Conservation (phyloP, 2,329 filamentous ascomycete species). For the Meredithiella fracta region DNA sequence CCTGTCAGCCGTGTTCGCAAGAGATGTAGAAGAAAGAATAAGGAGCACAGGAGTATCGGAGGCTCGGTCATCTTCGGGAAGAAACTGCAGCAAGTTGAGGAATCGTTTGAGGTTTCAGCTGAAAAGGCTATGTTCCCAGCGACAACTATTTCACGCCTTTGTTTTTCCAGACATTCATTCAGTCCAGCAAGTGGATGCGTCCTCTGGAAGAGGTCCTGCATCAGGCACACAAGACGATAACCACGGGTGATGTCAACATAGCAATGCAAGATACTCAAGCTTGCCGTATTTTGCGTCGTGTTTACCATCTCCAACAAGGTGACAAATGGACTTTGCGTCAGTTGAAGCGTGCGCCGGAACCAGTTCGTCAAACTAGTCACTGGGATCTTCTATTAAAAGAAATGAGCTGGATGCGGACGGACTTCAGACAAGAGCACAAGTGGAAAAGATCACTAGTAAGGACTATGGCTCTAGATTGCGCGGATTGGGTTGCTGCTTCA, state of each 20-base stretch:
- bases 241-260: conserved; percentile 68
- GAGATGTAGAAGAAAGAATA: conserved; percentile 32
- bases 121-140: conserved; percentile 27
- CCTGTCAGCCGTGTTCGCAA: conserved; percentile 22
- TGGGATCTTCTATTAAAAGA: conserved; percentile 78
- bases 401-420: conserved; percentile 95
- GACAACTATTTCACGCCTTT: conserved; percentile 50
- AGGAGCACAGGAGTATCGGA: conserved; percentile 47
- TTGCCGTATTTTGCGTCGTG: conserved; percentile 66
- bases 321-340: conserved; percentile 90
- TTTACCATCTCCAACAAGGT: conserved; percentile 79
- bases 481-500: conserved; percentile 56
- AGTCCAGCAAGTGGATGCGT: conserved; percentile 42
- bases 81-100: conserved; percentile 33
- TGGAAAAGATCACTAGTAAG: conserved; percentile 77
- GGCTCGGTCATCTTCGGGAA: conserved; percentile 55
- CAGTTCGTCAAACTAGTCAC: conserved; percentile 58
- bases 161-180: conserved; percentile 41
- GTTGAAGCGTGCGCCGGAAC: conserved; percentile 69
- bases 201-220: conserved; percentile 55
- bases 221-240: conserved; percentile 77
- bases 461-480: conserved; percentile 67
- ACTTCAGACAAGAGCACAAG: conserved; percentile 85
- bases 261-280: conserved; percentile 76
- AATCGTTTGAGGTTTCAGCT: conserved; percentile 29